Base-by-base conservation (phyloP, 371 early-diverging fungal species). In the Lichtheimia hyalospora region DNA sequence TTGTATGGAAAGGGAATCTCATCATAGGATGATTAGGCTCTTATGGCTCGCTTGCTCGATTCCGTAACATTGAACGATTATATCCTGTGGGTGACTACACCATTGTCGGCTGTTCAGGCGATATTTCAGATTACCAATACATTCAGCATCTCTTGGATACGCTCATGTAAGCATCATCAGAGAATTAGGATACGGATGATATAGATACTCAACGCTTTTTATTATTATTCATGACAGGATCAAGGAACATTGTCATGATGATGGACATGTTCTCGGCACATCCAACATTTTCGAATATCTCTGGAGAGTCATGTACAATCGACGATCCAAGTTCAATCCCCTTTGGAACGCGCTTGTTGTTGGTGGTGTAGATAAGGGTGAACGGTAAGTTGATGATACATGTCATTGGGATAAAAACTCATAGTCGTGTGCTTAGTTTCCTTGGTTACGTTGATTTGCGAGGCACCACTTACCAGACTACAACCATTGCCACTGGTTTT, bases 401-500 rank as follows among this genome's bases (percentile, higher is more conserved):
- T n/a, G 18, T 58, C n/a, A 21, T 4, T 46, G 46, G n/a, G 46
- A 46, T 21, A 7, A 13, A 54, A 16, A 20, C 41, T 21, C 3
- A 7, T 24, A 39, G 28, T 3, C 14, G 5, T 16, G 20, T 46
- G 10, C 14, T 12, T 21, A 93, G 92, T 49, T 94, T 97, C 81
- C 84, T 99, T 57, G 99, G 99, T 7, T 96, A 83, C 64, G 95
- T 99, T 50, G 96, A 99, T 74, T 79, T 96, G 54, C 89, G 92
- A 69, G 99, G 99, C 41, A 98, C 97, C 21, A 96, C 97, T 20
- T 98, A 97, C 72, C 86, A 93, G 68, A 72, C 96, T 5, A 70
- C 90, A 15, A 92, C 95, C 20, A 92, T 99, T 62, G 98, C 99
- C 41, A 98, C 99, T 40, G 99, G 99, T 25, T 96, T 93, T 71